Conservation (phyloP, 208 protist species). For the Wallacemonas sp. region DNA sequence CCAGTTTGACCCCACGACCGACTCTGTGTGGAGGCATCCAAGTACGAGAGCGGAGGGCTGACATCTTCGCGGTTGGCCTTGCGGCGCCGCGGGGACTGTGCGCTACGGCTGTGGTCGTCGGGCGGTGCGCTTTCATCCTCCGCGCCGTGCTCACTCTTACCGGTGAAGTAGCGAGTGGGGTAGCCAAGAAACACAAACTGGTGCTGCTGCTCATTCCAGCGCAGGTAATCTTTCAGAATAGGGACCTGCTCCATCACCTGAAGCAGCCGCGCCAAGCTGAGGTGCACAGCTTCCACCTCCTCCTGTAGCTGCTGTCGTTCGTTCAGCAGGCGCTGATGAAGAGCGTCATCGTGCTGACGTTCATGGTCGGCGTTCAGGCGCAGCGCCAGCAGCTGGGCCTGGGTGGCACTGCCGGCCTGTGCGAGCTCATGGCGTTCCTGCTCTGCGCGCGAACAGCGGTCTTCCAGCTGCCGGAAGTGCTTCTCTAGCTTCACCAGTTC, state of each 20-base stretch:
- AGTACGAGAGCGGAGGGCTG: background rate
- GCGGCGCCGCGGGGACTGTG: background rate
- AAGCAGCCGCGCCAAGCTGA: constrained; percentile 77
- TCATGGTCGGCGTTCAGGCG: background rate
- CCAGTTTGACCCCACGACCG: constrained; percentile 32
- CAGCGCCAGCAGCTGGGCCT: constrained; percentile 10
- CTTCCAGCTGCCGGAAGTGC: constrained; percentile 12
- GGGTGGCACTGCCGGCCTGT: background rate
- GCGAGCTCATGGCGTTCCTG: background rate
- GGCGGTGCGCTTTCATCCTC: background rate
- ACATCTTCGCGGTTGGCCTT: background rate
- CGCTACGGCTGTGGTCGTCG: constrained; percentile 10
- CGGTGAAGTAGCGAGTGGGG: constrained; percentile 43
- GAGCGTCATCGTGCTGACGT: background rate
- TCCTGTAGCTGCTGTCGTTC: constrained; percentile 44
- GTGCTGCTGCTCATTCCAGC: constrained; percentile 47
- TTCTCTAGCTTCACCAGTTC: constrained; percentile 26
- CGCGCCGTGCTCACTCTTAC: background rate
- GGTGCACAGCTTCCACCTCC: constrained; percentile 50
- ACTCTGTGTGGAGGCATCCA: background rate
- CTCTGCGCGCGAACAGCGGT: constrained; percentile 13
- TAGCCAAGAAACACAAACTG: constrained; percentile 77
- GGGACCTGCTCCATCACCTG: constrained; percentile 74
- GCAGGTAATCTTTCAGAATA: constrained; percentile 50
- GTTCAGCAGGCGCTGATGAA: constrained; percentile 9